phyloP scores from a whole-genome alignment of 1,139 yeast species.

The Komagataea norvegica region DNA sequence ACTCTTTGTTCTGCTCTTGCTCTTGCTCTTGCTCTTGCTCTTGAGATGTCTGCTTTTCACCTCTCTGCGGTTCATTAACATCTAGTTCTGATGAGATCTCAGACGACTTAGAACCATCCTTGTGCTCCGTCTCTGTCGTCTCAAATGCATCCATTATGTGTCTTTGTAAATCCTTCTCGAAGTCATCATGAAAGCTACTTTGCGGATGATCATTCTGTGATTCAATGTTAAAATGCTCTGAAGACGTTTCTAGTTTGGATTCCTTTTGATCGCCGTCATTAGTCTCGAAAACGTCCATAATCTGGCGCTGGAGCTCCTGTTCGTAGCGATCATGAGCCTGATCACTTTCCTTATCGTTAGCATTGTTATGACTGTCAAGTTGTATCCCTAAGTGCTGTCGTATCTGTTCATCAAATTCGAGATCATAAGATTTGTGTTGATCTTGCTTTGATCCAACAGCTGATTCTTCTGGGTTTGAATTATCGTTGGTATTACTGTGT shows the following conservation, averaged over 20 bases:
- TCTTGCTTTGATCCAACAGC: slow-evolving; percentile 2
- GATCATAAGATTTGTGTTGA: too few relatives aligned
- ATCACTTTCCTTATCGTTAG: neutral
- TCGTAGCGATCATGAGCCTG: slow-evolving; percentile 18
- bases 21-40: neutral
- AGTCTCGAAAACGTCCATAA: slow-evolving; percentile 21
- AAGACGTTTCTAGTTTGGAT: neutral
- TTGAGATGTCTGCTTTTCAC: neutral
- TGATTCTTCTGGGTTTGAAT: neutral
- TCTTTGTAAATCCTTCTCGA: slow-evolving; percentile 16
- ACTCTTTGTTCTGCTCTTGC: slow-evolving; percentile 1
- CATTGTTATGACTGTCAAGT: neutral
- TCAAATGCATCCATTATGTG: slow-evolving; percentile 18
- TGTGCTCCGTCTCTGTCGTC: neutral
- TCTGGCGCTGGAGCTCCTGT: slow-evolving; percentile 22
- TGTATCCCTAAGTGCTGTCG: slow-evolving; percentile 9
- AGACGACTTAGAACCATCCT: too few relatives aligned
- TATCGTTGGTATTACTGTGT: neutral
- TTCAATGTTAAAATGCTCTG: too few relatives aligned
- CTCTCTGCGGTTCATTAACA: neutral
- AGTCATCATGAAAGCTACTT: too few relatives aligned
- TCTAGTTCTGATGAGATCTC: too few relatives aligned
- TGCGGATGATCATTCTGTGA: too few relatives aligned
- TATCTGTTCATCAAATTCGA: slow-evolving; percentile 8
- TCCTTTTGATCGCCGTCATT: slow-evolving; percentile 1